A percentile compares a stretch with the other conserved stretches of the same genome.
These are phyloP conservation scores for Colletotrichum tropicicola DNA, from an alignment of 2,329 filamentous ascomycete genomes.

Conservation along the genomic window DNA sequence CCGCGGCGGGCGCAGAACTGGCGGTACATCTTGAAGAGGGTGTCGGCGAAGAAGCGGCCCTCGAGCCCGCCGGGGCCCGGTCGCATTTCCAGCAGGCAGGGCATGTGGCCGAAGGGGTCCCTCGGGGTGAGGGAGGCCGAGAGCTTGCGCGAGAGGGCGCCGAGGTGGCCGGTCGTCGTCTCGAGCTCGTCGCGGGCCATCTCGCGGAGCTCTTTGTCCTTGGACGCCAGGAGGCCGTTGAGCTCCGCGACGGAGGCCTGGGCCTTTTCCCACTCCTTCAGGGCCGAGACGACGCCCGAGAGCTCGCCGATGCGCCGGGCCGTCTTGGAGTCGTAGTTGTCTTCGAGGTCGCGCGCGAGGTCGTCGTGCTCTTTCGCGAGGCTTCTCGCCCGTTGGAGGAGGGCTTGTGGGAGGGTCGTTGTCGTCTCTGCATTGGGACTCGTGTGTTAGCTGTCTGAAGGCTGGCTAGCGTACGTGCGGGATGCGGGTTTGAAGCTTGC, in stretches of 20 bases:
- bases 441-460: too few relatives aligned
- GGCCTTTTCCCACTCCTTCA: conserved; percentile 67
- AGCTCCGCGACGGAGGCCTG: conserved; percentile 64
- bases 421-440: conserved; percentile 39
- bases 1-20: conserved; percentile 76
- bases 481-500: conserved; percentile 2
- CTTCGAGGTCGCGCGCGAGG: conserved; percentile 59
- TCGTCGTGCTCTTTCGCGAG: conserved; percentile 66
- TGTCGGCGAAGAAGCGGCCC: conserved; percentile 87
- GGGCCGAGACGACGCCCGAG: conserved; percentile 62
- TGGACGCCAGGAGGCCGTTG: conserved; percentile 55
- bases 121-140: conserved; percentile 83
- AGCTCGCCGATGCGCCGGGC: conserved; percentile 71
- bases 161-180: conserved; percentile 70
- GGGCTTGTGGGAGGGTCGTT: conserved; percentile 56
- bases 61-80: conserved; percentile 93
- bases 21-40: conserved; percentile 91
- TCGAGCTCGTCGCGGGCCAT: conserved; percentile 85
- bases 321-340: conserved; percentile 63
- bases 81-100: conserved; percentile 90
- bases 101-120: conserved; percentile 89
- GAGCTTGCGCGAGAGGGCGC: conserved; percentile 71
- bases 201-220: conserved; percentile 75
- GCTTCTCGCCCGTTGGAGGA: conserved; percentile 67
- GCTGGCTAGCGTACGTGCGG: background rate